Evolutionary conservation across 257 asterid genomes (phyloP).

Genomic region (Cordia subcordata): DNA sequence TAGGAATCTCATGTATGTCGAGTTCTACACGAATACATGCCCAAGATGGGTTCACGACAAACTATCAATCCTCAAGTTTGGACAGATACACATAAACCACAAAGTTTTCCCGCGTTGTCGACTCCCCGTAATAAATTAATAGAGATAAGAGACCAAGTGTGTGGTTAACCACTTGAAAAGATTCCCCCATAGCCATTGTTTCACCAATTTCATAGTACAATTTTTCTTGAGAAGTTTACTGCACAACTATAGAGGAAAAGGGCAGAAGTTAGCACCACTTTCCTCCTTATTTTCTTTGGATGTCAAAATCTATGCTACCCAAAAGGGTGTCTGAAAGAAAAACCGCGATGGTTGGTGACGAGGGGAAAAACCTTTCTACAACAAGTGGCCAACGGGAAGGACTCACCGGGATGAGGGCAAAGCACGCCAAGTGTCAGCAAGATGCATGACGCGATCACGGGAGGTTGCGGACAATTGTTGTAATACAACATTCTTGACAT

Average conservation of each 20-base stretch:
- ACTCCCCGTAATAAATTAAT: no score
- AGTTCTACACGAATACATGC: no score
- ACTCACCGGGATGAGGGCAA: constrained; percentile 51
- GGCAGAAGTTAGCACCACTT: not conserved
- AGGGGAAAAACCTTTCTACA: not conserved
- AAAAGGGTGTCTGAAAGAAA: not conserved
- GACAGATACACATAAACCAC: no score
- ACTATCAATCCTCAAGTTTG: no score
- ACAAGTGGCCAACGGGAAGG: not conserved
- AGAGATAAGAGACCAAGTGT: no score
- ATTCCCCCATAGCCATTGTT: no score
- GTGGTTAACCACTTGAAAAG: no score
- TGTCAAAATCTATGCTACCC: not conserved
- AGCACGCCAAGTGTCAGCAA: constrained; percentile 62
- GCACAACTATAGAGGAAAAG: not conserved
- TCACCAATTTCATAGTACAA: no score
- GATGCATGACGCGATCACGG: constrained; percentile 55
- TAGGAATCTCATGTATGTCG: no score
- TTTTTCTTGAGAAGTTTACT: no score
- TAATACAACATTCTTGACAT: constrained; percentile 58
- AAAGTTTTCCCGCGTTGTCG: no score
- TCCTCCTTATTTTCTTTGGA: not conserved
- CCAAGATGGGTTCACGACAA: no score
- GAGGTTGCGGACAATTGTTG: constrained; percentile 55
- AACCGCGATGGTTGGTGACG: not conserved